Evolutionary conservation across 768 basidiomycete genomes (phyloP).

Genomic region (Tylopilus vinaceipallidus): DNA sequence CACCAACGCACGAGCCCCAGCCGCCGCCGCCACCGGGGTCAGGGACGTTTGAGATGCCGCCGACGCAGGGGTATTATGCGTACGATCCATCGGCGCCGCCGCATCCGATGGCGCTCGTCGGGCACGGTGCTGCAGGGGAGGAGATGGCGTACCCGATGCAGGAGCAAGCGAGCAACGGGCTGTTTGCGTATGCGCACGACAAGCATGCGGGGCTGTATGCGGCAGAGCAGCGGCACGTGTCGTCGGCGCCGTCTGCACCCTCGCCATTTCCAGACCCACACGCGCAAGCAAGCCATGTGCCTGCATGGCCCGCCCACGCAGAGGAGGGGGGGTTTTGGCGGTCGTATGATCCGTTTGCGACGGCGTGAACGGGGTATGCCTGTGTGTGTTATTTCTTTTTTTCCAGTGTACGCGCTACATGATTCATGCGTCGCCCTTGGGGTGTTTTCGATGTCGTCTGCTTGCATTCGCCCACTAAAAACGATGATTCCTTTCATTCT

Average conservation of each 20-base stretch:
- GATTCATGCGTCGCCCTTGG: too few species aligned
- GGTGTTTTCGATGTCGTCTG: too few species aligned
- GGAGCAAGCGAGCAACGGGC: slow-evolving; percentile 7
- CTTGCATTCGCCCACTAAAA: too few species aligned
- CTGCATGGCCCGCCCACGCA: slow-evolving; percentile 15
- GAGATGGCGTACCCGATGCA: slow-evolving; percentile 19
- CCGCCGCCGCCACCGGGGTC: slow-evolving; percentile 3
- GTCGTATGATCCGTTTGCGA: slow-evolving; percentile 24
- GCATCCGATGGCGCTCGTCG: slow-evolving; percentile 22
- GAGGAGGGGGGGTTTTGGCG: slow-evolving; percentile 26
- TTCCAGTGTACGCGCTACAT: too few species aligned
- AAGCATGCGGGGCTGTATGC: slow-evolving; percentile 25
- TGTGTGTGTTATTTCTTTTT: too few species aligned
- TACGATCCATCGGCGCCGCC: slow-evolving; percentile 18
- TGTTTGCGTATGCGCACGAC: slow-evolving; percentile 23
- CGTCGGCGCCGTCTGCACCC: slow-evolving; percentile 17
- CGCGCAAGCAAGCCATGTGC: slow-evolving; percentile 9
- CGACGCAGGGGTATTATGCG: slow-evolving; percentile 19
- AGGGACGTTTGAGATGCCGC: slow-evolving; percentile 20
- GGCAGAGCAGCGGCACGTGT: slow-evolving; percentile 23
- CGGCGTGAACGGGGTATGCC: too few species aligned
- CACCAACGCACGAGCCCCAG: slow-evolving; percentile 22
- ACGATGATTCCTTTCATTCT: too few species aligned
- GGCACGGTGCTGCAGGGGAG: slow-evolving; percentile 13
- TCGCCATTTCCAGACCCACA: slow-evolving; percentile 5